Evolutionary conservation across 345 rosid species (phyloP).

Genomic region (Microthlaspi erraticum): DNA sequence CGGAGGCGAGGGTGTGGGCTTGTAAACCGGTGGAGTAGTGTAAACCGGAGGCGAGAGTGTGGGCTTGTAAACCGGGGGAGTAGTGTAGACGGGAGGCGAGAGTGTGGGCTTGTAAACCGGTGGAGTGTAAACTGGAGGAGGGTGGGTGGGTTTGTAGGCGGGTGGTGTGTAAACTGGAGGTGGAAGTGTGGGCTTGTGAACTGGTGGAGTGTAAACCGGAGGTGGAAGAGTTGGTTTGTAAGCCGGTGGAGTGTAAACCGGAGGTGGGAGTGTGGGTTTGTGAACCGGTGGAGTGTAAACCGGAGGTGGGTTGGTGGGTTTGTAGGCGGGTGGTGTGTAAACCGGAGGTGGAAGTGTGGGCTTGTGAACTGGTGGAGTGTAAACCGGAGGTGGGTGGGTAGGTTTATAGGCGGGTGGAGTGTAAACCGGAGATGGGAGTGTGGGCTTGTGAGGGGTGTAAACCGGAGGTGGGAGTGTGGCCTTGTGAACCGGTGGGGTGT

Average conservation of each 20-base stretch:
- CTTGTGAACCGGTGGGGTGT: slow-evolving; percentile 11
- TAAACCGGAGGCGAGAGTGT: slow-evolving; percentile 10
- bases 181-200: background rate
- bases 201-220: slow-evolving; percentile 8
- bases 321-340: slow-evolving; percentile 16
- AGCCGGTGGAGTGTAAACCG: slow-evolving; percentile 19
- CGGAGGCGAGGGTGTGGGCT: slow-evolving; percentile 10
- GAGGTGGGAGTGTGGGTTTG: slow-evolving; percentile 19
- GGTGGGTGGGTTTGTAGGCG: background rate
- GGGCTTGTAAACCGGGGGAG: slow-evolving; percentile 22
- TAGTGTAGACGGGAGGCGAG: slow-evolving; percentile 20
- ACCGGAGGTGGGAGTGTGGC: slow-evolving; percentile 9
- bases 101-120: slow-evolving; percentile 8
- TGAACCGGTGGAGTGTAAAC: slow-evolving; percentile 10
- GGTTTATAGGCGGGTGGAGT: slow-evolving; percentile 12
- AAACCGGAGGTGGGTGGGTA: slow-evolving; percentile 17
- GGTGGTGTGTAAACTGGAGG: slow-evolving; percentile 18
- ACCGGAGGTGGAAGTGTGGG: slow-evolving; percentile 21
- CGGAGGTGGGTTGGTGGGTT: slow-evolving; percentile 25
- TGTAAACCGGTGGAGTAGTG: slow-evolving; percentile 19
- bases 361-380: slow-evolving; percentile 26
- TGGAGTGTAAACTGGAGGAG: slow-evolving; percentile 14
- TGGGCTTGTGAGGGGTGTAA: slow-evolving; percentile 2
- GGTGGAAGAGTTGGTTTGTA: slow-evolving; percentile 6
- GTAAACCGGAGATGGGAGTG: slow-evolving; percentile 9